Evolutionary conservation across 768 basidiomycete genomes (phyloP).

Genomic region (Termitomyces sp.): DNA sequence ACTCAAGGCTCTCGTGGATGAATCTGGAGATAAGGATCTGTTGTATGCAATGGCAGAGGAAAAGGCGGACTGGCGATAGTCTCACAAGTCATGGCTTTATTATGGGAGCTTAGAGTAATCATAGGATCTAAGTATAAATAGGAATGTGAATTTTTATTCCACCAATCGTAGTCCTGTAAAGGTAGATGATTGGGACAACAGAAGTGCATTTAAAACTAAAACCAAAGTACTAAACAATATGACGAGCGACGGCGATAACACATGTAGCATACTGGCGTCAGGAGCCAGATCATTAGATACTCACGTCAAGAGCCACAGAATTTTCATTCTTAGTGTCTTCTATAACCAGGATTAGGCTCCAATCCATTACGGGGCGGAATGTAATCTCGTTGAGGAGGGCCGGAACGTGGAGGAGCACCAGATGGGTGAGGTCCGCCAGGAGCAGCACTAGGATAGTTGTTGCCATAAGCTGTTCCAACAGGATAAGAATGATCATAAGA

Average conservation of each 20-base stretch:
- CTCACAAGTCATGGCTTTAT: not conserved
- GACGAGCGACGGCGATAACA: slow-evolving; percentile 2
- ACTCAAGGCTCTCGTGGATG: slow-evolving; percentile 51
- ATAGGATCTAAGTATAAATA: not conserved
- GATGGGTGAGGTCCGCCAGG: slow-evolving; percentile 30
- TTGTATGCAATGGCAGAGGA: slow-evolving; percentile 39
- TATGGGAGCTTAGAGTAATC: not conserved
- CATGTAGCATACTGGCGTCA: slow-evolving; percentile 10
- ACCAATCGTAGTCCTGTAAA: not conserved
- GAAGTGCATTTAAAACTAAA: slow-evolving; percentile 6
- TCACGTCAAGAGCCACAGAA: slow-evolving; percentile 5
- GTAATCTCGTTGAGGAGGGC: slow-evolving; percentile 39
- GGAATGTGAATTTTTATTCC: not conserved
- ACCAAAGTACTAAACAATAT: slow-evolving; percentile 3
- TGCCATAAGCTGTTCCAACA: slow-evolving; percentile 32
- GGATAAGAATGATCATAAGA: slow-evolving; percentile 48
- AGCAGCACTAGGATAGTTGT: slow-evolving; percentile 44
- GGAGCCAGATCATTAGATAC: slow-evolving; percentile 9
- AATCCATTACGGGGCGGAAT: slow-evolving; percentile 36
- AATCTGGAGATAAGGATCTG: slow-evolving; percentile 47
- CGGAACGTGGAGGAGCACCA: slow-evolving; percentile 20
- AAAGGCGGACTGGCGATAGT: not conserved
- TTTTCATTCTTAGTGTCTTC: slow-evolving; percentile 29
- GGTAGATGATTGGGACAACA: not conserved
- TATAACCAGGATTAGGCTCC: slow-evolving; percentile 32